A percentile compares a stretch with the other conserved stretches of the same genome.
Conservation (phyloP, 2,329 filamentous ascomycete genomes). For the Colletotrichum navitas region DNA sequence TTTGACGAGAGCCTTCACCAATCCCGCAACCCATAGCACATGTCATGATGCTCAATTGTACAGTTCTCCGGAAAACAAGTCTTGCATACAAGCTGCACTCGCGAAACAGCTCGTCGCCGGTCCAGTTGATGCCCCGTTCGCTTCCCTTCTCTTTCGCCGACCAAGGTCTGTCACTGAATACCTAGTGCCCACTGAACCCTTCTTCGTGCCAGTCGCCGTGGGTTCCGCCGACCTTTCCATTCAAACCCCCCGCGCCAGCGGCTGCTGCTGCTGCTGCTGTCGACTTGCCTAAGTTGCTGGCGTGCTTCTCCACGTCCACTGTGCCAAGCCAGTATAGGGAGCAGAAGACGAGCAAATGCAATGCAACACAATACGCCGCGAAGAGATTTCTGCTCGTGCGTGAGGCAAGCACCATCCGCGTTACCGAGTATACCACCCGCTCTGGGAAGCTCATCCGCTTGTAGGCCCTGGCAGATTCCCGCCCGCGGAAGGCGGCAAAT, state of each 20-base stretch:
- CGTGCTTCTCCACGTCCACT: conserved; percentile 72
- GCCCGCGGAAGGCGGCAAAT: conserved; percentile 94
- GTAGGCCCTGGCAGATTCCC: conserved; percentile 90
- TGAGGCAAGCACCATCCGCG: conserved; percentile 90
- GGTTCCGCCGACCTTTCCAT: conserved; percentile 48
- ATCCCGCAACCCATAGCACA: conserved; percentile 25
- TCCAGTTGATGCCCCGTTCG: background rate
- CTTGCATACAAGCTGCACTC: conserved; percentile 8
- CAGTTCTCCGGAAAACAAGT: conserved; percentile 20
- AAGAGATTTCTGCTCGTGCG: conserved; percentile 93
- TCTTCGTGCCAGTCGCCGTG: conserved; percentile 75
- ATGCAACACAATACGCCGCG: conserved; percentile 87
- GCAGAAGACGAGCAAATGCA: conserved; percentile 89
- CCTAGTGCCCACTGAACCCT: conserved; percentile 62
- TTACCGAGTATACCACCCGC: conserved; percentile 89
- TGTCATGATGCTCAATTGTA: conserved; percentile 26
- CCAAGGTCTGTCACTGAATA: conserved; percentile 3
- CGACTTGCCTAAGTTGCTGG: conserved; percentile 66
- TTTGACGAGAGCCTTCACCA: conserved; percentile 27
- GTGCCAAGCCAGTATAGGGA: conserved; percentile 88
- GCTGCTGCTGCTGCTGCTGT: conserved; percentile 56
- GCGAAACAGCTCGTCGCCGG: background rate
- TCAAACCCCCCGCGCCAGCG: conserved; percentile 49
- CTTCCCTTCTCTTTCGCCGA: background rate
- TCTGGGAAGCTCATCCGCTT: conserved; percentile 94